Conservation (phyloP, 2,329 filamentous ascomycete genomes). For the Seiridium cupressi region DNA sequence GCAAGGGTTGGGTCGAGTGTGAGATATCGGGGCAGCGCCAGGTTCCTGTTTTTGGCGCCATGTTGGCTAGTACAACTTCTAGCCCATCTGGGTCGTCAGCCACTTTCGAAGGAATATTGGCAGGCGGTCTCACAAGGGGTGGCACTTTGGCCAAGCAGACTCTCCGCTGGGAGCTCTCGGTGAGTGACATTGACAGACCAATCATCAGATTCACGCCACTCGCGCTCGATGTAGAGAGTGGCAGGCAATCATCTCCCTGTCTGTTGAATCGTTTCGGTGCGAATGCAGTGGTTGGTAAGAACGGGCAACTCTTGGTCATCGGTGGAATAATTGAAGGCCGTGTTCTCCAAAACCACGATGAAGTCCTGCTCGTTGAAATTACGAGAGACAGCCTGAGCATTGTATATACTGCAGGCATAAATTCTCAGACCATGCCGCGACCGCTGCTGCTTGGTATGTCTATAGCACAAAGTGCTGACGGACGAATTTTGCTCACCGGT, state of each 20-base stretch:
- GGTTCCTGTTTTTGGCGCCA: constrained; percentile 41
- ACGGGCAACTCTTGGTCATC: constrained; percentile 30
- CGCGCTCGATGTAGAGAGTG: constrained; percentile 13
- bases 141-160: constrained; percentile 62
- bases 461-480: constrained; percentile 41
- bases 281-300: constrained; percentile 26
- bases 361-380: constrained; percentile 46
- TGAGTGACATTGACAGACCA: constrained; percentile 21
- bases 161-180: constrained; percentile 60
- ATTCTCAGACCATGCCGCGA: constrained; percentile 24
- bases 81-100: constrained; percentile 18
- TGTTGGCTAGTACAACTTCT: constrained; percentile 29
- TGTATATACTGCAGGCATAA: constrained; percentile 17
- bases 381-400: constrained; percentile 21
- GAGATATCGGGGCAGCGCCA: constrained; percentile 29
- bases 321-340: constrained; percentile 42
- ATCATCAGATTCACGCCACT: constrained; percentile 20
- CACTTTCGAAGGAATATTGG: constrained; percentile 57
- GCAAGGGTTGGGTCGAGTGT: constrained; percentile 46
- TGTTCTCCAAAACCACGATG: constrained; percentile 44
- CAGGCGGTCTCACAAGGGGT: constrained; percentile 68
- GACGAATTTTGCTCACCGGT: constrained; percentile 63
- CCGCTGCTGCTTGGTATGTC: constrained; percentile 74
- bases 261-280: constrained; percentile 42
- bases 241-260: background rate